Evolutionary conservation across 306 rosid species (phyloP), one percentile per base, ranked within the genome.

Genomic region (Prunus mira): DNA sequence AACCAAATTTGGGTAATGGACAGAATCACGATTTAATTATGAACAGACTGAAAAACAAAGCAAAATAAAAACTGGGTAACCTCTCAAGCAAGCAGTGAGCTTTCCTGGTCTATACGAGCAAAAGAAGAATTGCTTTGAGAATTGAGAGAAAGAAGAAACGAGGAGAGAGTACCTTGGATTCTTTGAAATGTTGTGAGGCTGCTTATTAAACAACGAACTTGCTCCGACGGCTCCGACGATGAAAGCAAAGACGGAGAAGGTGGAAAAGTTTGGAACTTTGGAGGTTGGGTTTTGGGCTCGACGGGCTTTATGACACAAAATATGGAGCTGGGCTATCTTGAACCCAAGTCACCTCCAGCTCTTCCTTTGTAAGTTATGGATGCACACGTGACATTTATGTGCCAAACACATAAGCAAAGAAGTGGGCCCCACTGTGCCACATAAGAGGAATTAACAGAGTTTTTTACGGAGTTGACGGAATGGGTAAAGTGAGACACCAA

Each of bases 61-160:
- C 63, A 75, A 65, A 51, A n/a, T 38, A 15, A 24, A 72, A 55
- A 30, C n/a, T 65, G 46, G 55, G 25, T 52, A 7, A 76, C 55
- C 79, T 22, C 79, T 22, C 22, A 75, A 75, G 71, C 2, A 51
- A 76, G 19, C 79, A 32, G 28, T 30, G 6, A 25, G 12, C 65
- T 58, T 24, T 58, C 3, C 18, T 24, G 61, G 13, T 55, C 27
- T 24, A 58, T 1, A 24, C 17, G 5, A 25, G 28, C 8, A 68
- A 2, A 68, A 68, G 19, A 10, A 11, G 10, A 2, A 9, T 6
- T 49, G 14, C 17, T 69, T 8, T 46, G 54, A 67, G 14, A 69
- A 28, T 28, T 25, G 15, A 28, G 9, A 28, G 68, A 32, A 7
- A 12, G 1, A 68, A 27, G 13, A 68, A 68, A 28, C 15, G 49